A percentile compares a stretch with the other conserved stretches of the same genome.
Conservation (phyloP, 441 rosid genomes). For the Daphne laureola region DNA sequence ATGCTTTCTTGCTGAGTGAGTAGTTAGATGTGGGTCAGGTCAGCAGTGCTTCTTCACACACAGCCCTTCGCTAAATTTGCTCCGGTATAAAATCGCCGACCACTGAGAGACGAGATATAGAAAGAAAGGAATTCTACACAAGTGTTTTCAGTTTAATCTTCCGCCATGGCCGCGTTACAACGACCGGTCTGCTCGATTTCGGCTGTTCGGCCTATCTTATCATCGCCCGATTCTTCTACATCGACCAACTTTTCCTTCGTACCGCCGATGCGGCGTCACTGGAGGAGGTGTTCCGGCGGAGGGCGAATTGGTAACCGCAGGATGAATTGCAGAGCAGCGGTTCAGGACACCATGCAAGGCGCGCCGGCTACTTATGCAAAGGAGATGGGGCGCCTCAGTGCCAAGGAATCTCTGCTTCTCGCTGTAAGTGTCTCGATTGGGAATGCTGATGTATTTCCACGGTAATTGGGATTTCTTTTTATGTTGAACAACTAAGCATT, state of each 20-base stretch:
- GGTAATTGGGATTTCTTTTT: too few species aligned
- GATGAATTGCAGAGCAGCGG: constrained; percentile 40
- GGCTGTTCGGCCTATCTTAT: constrained; percentile 25
- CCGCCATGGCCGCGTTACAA: constrained; percentile 42
- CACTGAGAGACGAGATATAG: too few species aligned
- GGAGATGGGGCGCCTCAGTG: constrained; percentile 92
- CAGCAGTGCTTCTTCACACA: too few species aligned
- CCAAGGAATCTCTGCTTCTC: constrained; percentile 84
- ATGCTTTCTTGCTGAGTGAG: too few species aligned
- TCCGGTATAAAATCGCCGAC: too few species aligned
- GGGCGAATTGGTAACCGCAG: constrained; percentile 17
- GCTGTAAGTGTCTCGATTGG: constrained; percentile 39
- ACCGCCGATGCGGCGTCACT: constrained; percentile 19
- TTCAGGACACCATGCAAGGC: constrained; percentile 56
- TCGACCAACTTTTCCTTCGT: constrained; percentile 11
- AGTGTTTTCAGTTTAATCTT: neutral
- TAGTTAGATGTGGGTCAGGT: too few species aligned
- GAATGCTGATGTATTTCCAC: too few species aligned
- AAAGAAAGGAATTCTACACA: constrained; percentile 1
- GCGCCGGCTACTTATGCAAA: constrained; percentile 72
- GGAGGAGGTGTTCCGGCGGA: constrained; percentile 20
- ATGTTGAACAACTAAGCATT: too few species aligned
- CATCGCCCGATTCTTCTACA: constrained; percentile 22
- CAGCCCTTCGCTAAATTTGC: too few species aligned
- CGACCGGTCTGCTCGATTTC: constrained; percentile 27